Conservation (phyloP, 495 filamentous ascomycete species). For the Talaromyces trachyspermus region DNA sequence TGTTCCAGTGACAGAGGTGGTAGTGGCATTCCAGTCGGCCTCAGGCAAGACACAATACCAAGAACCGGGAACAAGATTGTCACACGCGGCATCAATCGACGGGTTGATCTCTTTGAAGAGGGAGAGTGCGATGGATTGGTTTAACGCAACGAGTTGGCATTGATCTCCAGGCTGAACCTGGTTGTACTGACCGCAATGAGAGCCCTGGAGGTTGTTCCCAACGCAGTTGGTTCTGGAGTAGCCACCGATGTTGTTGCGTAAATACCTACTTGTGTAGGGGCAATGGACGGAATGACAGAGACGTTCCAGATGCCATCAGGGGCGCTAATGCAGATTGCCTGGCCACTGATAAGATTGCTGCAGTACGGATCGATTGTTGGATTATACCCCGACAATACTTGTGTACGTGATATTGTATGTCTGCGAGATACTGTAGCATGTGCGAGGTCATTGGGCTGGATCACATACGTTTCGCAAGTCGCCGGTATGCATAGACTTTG, state of each 20-base stretch:
- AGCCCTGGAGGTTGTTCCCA: constrained; percentile 12
- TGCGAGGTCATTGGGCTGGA: constrained; percentile 9
- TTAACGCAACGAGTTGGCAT: constrained; percentile 16
- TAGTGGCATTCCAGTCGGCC: constrained; percentile 13
- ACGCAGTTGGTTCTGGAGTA: constrained; percentile 4
- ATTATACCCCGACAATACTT: constrained; percentile 7
- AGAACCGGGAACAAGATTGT: constrained; percentile 12
- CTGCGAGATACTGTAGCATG: constrained; percentile 1
- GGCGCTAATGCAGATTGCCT: constrained; percentile 10
- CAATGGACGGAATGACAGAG: constrained; percentile 9
- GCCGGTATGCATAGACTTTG: constrained; percentile 5
- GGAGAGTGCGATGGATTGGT: constrained; percentile 4
- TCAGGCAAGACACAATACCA: constrained; percentile 15
- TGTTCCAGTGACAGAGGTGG: too few relatives aligned
- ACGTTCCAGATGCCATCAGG: constrained; percentile 5
- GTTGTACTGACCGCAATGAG: constrained; percentile 16
- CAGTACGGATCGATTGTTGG: constrained; percentile 12
- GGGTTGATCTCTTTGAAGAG: constrained; percentile 17
- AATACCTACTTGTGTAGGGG: constrained; percentile 6
- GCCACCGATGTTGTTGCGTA: constrained; percentile 14
- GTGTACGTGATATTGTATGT: constrained; percentile 4
- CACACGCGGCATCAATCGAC: constrained; percentile 11
- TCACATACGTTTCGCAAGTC: constrained; percentile 6
- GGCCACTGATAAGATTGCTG: constrained; percentile 8
- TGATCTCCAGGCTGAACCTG: constrained; percentile 10